Evolutionary conservation across 2,329 filamentous ascomycete genomes (phyloP), one percentile per base, ranked within the genome.

Genomic region (Fusarium haematococcum): DNA sequence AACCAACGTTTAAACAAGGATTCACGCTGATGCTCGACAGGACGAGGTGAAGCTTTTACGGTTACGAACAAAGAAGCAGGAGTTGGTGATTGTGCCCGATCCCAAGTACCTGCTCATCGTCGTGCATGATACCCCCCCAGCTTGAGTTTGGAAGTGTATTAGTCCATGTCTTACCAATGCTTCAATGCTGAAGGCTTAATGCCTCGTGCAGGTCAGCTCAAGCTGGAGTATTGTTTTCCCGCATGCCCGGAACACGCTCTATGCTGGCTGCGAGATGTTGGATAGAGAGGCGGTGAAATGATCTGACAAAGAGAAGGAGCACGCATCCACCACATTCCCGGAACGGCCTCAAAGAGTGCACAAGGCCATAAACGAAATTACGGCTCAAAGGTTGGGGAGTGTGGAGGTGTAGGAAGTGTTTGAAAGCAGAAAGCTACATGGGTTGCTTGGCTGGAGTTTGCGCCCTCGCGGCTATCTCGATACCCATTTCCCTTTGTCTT

Each of bases 61-160:
- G 72, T 81, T 97, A 74, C 89, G 94, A 74, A 96, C 94, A n/a
- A 95, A 92, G 85, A 95, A 94, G 82, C 93, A 95, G 77, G 94
- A 97, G 82, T 85, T 97, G 71, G 92, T 97, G 68, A 94, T 97
- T 79, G 92, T 96, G 23, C 94, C 93, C 81, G 94, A 96, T 81
- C 80, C 89, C 45, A 95, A 94, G 79, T 97, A 94, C 82, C 86
- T 97, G 56, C 87, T 96, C 41, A 90, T 95, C 64, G 92, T 95
- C 41, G 89, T 96, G 65, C 94, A 96, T 83, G 94, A 95, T 80
- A 95, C 93, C n/a, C 92, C 93, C 43, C 88, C 91, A 10, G 91
- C 91, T 78, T 93, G 76, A 75, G 63, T 60, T 69, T 54, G 54
- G 83, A 82, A 70, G 33, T 37, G 52, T 37, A 61, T 50, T 54